Conservation (phyloP, 1,139 yeast genomes). For the Kodamaea sp. region DNA sequence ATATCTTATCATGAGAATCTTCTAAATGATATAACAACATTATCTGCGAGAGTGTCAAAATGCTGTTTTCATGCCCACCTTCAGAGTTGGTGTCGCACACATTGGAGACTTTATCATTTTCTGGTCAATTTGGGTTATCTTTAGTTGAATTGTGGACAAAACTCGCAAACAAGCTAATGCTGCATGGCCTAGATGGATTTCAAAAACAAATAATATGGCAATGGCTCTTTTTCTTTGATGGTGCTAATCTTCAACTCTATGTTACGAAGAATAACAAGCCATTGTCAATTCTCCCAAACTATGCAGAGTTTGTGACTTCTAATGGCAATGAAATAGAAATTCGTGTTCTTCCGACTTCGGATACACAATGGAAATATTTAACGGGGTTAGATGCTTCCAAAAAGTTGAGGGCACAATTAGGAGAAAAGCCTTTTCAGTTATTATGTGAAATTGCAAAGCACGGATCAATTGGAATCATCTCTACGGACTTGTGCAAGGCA, state of each 20-base stretch:
- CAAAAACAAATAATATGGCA: conserved; percentile 43
- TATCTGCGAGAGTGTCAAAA: no score
- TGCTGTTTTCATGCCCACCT: conserved; percentile 23
- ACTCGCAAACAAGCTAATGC: conserved; percentile 22
- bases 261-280: conserved; percentile 18
- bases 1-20: no score
- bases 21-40: no score
- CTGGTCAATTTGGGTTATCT: conserved; percentile 36
- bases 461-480: conserved; percentile 56
- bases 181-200: conserved; percentile 29
- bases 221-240: conserved; percentile 37
- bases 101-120: conserved; percentile 35
- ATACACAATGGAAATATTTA: conserved; percentile 43
- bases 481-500: conserved; percentile 53
- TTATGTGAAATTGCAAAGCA: conserved; percentile 54
- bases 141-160: conserved; percentile 34
- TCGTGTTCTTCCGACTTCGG: conserved; percentile 36
- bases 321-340: conserved; percentile 19
- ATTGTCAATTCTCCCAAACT: conserved; percentile 22
- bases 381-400: conserved; percentile 41
- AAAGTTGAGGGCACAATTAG: conserved; percentile 33
- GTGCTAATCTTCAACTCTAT: conserved; percentile 19
- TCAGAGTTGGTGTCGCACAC: conserved; percentile 28
- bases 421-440: conserved; percentile 45
- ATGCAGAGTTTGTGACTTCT: conserved; percentile 20